Evolutionary conservation across 2,329 filamentous ascomycete genomes (phyloP).

Genomic region (Phyllosticta capitalensis): DNA sequence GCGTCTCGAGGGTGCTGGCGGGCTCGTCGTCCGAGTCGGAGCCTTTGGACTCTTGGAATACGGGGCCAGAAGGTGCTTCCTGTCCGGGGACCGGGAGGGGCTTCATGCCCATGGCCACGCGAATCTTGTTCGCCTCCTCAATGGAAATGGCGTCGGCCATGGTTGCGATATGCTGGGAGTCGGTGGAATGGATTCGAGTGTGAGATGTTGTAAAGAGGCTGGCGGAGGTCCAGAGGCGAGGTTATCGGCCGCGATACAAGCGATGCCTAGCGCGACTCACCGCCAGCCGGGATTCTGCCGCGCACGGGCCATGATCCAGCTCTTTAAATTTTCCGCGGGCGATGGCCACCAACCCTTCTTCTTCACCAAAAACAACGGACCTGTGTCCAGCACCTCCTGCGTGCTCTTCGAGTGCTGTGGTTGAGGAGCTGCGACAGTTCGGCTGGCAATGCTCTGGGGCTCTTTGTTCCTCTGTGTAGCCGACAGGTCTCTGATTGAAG

Average conservation of each 20-base stretch:
- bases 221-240: not conserved
- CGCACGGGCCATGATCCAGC: constrained; percentile 19
- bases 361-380: constrained; percentile 52
- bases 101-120: constrained; percentile 79
- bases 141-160: constrained; percentile 41
- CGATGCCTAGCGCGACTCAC: constrained; percentile 2
- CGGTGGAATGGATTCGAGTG: constrained; percentile 4
- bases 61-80: constrained; percentile 40
- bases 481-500: constrained; percentile 88
- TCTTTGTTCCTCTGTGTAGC: constrained; percentile 71
- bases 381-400: constrained; percentile 77
- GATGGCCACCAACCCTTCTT: constrained; percentile 24
- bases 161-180: not conserved
- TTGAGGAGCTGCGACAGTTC: constrained; percentile 72
- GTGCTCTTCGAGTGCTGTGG: constrained; percentile 42
- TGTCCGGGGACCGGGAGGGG: constrained; percentile 75
- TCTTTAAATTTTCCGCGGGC: constrained; percentile 30
- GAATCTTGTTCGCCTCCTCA: constrained; percentile 89
- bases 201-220: not conserved
- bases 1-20: constrained; percentile 74
- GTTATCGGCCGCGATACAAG: constrained; percentile 3
- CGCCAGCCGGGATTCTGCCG: constrained; percentile 11
- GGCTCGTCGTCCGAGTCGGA: constrained; percentile 55
- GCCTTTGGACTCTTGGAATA: constrained; percentile 44
- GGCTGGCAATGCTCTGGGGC: constrained; percentile 66